A percentile compares a stretch with the other conserved stretches of the same genome.
These are phyloP conservation scores for Vickermania ingenoplastis DNA, from an alignment of 208 protist genomes.

Conservation along the genomic window DNA sequence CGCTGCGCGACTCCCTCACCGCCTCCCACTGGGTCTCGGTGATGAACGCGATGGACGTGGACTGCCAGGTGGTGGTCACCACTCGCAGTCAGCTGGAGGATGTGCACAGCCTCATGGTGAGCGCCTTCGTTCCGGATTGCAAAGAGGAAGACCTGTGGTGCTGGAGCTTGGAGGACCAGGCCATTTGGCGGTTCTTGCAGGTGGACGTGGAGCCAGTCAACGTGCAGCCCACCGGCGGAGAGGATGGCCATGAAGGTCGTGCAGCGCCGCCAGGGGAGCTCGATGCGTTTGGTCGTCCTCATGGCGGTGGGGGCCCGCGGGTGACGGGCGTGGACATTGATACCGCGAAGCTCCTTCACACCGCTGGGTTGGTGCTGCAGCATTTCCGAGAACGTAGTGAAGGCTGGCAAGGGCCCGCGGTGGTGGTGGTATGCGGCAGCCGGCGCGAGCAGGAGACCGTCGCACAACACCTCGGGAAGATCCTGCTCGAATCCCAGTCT, in stretches of 20 bases:
- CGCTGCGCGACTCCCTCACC: constrained; percentile 18
- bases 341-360: background rate
- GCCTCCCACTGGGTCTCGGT: constrained; percentile 46
- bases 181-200: background rate
- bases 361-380: background rate
- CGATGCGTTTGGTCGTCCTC: background rate
- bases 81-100: constrained; percentile 19
- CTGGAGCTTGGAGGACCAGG: background rate
- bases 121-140: constrained; percentile 36
- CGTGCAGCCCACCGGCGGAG: background rate
- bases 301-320: background rate
- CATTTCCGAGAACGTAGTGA: background rate
- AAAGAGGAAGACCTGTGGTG: constrained; percentile 16
- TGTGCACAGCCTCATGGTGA: constrained; percentile 26
- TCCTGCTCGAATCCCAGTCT: no score
- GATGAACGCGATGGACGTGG: constrained; percentile 60
- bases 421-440: constrained; percentile 41
- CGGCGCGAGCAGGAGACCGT: constrained; percentile 51
- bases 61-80: constrained; percentile 65
- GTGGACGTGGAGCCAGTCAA: background rate
- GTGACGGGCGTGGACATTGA: background rate
- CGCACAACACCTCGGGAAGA: constrained; percentile 13
- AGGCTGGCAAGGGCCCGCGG: constrained; percentile 7
- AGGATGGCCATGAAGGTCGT: background rate
- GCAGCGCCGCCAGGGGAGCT: no score